Evolutionary conservation across 768 basidiomycete genomes (phyloP), one percentile per base, ranked within the genome.

Genomic region (Mycena galopus): DNA sequence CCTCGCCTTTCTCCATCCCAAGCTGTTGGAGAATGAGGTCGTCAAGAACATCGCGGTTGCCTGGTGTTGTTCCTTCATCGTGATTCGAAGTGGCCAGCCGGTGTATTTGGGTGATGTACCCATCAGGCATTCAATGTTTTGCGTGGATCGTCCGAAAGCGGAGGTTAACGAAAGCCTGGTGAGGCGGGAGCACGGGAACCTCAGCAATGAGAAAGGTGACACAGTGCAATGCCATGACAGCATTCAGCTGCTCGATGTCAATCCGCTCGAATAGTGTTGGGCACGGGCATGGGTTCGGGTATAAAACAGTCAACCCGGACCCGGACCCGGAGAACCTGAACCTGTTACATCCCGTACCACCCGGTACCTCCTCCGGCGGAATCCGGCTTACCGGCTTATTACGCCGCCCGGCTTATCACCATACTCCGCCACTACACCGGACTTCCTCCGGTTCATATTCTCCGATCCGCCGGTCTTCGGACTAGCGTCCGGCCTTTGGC

Each of bases 91-190:
- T 64, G 21, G 62, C 62, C 6, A 64, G 47, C 16, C 29, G 62
- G 21, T 64, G 62, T 2, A 64, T 64, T 19, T 17, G 7, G 4
- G 62, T 64, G 17, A 64, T 30, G 33, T 64, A 29, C 8, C 47
- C 62, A 33, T 64, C 44, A 25, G 62, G 62, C 47, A 64, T 64
- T n/a, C 62, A 29, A 51, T 64, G 62, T 30, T 51, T 64, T 12
- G 62, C 44, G 30, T 64, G 62, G 1, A 23, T 33, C 10, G 30
- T 51, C 42, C 44, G 35, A n/a, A 51, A 32, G 33, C 62, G 44
- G 19, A 64, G 44, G 32, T 64, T 47, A 29, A 64, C 51, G 29
- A 11, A 51, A 1, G 27, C 6, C 17, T 64, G 62, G 50, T 50
- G 62, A 6, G 5, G 47, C 2, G 44, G 44, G 2, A 64, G 30